Evolutionary conservation across 169 alveolate species (phyloP), one percentile per base, ranked within the genome.

Genomic region (Plasmodium cynomolgi): DNA sequence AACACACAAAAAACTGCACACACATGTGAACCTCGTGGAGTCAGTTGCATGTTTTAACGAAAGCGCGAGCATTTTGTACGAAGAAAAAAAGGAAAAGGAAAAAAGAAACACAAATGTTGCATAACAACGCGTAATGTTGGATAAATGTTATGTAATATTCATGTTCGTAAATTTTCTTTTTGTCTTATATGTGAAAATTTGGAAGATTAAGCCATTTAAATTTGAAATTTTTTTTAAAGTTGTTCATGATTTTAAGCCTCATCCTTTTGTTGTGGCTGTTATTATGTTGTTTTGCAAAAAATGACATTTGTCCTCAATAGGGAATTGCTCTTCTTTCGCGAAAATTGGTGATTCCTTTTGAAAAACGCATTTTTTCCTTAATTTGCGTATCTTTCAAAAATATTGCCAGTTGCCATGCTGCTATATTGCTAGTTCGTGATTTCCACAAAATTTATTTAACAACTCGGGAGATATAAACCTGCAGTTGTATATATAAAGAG

Each of bases 281-380:
- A 20, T 15, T 31, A 84, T 75, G 93, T 73, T 84, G 93, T 84
- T 73, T 68, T 84, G 58, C 34, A 74, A 84, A 74, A 84, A 84
- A 73, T 84, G 85, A 47, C 72, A 72, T 58, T 82, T 68, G 29
- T 84, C 37, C 93, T 33, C 44, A 74, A 74, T 29, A 84, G 58
- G 58, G 81, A 50, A 41, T 47, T 84, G 58, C 39, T 71, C 79
- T 47, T 75, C 8, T 50, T 84, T 74, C 81, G 29, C 79, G 93
- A 84, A 84, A 84, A 73, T 44, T 84, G 54, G 37, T 84, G 75
- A 84, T 74, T 41, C 72, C 62, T 50, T 50, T 58, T 84, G 79
- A 84, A 34, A 74, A 26, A 26, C 79, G 5, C 58, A 15, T 84
- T 84, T 84, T 84, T 81, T 84, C 62, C 79, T 44, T 47, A 39